A percentile compares a stretch with the other conserved stretches of the same genome.
Evolutionary conservation across 495 filamentous ascomycete genomes (phyloP).

Genomic region (Parachaetomium inaequale): DNA sequence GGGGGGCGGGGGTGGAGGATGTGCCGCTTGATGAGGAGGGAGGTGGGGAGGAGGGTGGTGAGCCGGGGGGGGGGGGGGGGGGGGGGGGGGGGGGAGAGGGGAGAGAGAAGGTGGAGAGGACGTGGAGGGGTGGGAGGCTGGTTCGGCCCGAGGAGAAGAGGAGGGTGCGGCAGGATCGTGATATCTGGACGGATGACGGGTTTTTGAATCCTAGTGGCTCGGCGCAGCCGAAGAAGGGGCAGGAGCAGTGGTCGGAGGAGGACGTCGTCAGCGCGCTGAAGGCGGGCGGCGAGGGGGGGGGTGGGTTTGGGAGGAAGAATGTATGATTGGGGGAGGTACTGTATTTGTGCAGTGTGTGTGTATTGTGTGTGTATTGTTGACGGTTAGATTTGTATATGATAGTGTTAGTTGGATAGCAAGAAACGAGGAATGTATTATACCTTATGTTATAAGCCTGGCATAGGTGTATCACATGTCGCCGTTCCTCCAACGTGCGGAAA

Average conservation of each 20-base stretch:
- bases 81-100: neutral
- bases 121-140: neutral
- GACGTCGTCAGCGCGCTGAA: conserved; percentile 10
- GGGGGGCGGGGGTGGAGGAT: neutral
- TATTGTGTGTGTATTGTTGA: neutral
- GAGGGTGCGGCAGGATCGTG: neutral
- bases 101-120: neutral
- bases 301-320: neutral
- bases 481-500: neutral
- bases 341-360: neutral
- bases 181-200: neutral
- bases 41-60: neutral
- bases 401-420: too few species aligned
- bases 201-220: neutral
- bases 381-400: too few species aligned
- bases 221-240: neutral
- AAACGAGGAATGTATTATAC: too few species aligned
- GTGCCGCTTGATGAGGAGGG: neutral
- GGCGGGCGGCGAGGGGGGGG: neutral
- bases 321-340: neutral
- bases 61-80: neutral
- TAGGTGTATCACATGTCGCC: too few species aligned
- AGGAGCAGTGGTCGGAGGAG: neutral
- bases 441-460: too few species aligned
- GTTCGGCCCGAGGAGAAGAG: neutral